Base-by-base conservation (phyloP, 2,329 filamentous ascomycete species). In the Calonectria pteridis region DNA sequence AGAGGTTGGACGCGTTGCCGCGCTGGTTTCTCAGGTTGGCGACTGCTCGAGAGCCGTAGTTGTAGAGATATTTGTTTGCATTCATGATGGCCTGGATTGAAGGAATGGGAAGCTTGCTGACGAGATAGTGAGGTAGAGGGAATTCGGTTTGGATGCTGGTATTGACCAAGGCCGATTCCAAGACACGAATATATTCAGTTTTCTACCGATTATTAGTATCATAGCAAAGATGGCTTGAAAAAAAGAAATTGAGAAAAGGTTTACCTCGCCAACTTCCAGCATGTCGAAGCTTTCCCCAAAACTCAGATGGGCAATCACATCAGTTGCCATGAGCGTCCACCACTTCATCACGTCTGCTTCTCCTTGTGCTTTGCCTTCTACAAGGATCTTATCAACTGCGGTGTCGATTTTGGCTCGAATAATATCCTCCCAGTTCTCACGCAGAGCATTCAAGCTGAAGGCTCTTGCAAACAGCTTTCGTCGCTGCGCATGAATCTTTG, bases 301-400 rank as follows among this genome's bases (percentile, higher is more conserved):
- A 0, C 72, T 70, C 0, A 78, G 58, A 1, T 78, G 67, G 1
- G 67, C 69, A 5, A 78, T 78, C 0, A 78, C 63, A 16, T 78
- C 76, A 0, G 72, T 74, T 0, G 76, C 70, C 74, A 77, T 75
- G 0, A 78, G 50, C 0, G 72, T 77, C 76, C 76, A 78, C 76
- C 74, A 78, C 9, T 78, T 78, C 2, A 77, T 65, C 0, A 78
- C 33, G 29, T 78, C 74, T 0, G 69, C 76, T 0, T 59, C 35
- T 2, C 65, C 69, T 5, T 29, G 23, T 4, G 28, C 46, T 16
- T 31, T 33, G 6, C 50, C 66, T 5, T 74, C 73, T 2, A 16
- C 9, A 23, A 59, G 65, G 0, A 78, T 77, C 20, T 33, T 72
- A 2, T 35, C 14, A 3, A 74, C 62, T 3, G 73, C 69, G 0